Evolutionary conservation across 305 asterid genomes (phyloP), one percentile per base, ranked within the genome.

Genomic region (Fraxinus paxiana): DNA sequence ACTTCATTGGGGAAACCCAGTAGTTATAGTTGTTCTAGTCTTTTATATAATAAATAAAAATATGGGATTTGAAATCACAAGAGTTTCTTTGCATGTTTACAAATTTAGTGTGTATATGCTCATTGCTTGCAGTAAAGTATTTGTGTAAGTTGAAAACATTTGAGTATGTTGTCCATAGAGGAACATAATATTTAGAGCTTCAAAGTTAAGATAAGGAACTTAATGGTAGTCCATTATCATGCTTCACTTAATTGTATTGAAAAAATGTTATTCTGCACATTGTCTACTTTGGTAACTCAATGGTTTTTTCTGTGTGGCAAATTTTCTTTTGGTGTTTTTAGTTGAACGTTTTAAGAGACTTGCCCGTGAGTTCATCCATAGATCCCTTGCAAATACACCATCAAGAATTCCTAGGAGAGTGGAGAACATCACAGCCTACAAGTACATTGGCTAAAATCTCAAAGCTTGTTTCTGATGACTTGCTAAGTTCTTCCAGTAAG

Each of bases 401-500:
- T 82, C 46, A 76, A 72, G 96, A 86, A 79, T 78, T 48, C 73
- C 79, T 86, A 82, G 86, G 88, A 79, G 86, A 82, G 86, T 85
- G 83, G 30, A 82, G 37, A 30, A 81, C 82, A 79, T 77, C 78
- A 41, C 89, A 87, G 77, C 88, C 89, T 56, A 81, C 85, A 72
- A 80, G 72, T 30, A 51, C 85, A 51, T 83, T 76, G 46, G 76
- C 76, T 41, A 83, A 79, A 80, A 82, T 77, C 76, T 82, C 88
- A 67, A 78, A 81, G 31, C 70, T 78, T 72, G 89, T 31, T 83
- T 78, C 87, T 74, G 89, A 89, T 73, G 87, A 83, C 82, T 79
- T 76, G 26, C 79, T 46, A 79, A 87, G 84, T 87, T 85, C 89
- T 61, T 84, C 87, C 61, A 74, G 83, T 87, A 90, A 90, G 91